Evolutionary conservation across 192 early-diverging fungal species (phyloP).

Genomic region (Podila clonocystis): DNA sequence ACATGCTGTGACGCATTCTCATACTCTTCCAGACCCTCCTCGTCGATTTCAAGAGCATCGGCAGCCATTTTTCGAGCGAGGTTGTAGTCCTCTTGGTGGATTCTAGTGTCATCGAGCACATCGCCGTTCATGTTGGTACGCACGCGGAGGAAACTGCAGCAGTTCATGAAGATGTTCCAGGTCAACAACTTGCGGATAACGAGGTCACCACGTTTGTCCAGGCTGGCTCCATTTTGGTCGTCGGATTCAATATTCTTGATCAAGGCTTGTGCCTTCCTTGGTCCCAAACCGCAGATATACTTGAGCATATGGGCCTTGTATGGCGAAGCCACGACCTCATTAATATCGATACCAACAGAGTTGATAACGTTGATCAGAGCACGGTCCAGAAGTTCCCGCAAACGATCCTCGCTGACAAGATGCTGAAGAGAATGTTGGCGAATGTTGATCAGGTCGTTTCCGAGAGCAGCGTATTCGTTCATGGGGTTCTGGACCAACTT

Average conservation of each 20-base stretch:
- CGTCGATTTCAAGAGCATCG: constrained; percentile 92
- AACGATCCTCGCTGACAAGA: constrained; percentile 68
- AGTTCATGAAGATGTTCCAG: constrained; percentile 90
- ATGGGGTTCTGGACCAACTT: constrained; percentile 87
- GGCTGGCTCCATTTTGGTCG: constrained; percentile 36
- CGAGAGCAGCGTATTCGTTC: constrained; percentile 82
- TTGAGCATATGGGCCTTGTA: constrained; percentile 81
- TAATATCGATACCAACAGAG: constrained; percentile 89
- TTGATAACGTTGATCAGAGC: constrained; percentile 91
- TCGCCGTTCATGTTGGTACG: constrained; percentile 71
- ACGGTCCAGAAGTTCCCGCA: constrained; percentile 79
- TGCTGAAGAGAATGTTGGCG: constrained; percentile 80
- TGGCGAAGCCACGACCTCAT: constrained; percentile 71
- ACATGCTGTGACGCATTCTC: constrained; percentile 83
- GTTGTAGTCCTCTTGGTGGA: constrained; percentile 96
- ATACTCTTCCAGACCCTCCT: constrained; percentile 74
- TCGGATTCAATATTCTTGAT: constrained; percentile 68
- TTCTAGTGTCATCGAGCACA: constrained; percentile 92
- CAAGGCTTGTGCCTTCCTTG: constrained; percentile 88
- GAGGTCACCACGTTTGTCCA: constrained; percentile 71
- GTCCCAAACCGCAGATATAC: constrained; percentile 93
- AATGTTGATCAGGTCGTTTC: constrained; percentile 69
- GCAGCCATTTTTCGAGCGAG: constrained; percentile 96
- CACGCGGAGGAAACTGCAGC: constrained; percentile 91
- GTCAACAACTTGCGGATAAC: constrained; percentile 72